Conservation (phyloP, 352 stramenopile species). For the Phytopythium oedochilum region DNA sequence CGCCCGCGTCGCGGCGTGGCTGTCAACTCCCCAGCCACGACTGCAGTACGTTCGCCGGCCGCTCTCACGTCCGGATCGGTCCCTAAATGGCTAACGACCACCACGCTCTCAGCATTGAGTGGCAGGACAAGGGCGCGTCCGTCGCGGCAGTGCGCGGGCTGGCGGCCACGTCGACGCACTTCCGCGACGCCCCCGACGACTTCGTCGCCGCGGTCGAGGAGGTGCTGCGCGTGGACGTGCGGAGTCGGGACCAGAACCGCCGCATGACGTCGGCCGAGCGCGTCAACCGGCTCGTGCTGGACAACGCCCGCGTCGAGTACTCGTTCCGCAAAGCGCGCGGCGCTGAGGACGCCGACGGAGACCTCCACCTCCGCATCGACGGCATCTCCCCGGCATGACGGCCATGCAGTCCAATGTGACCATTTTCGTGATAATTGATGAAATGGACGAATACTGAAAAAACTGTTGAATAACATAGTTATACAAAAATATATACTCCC, state of each 20-base stretch:
- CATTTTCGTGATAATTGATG: too few species aligned
- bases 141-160: slow-evolving; percentile 22
- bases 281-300: slow-evolving; percentile 44
- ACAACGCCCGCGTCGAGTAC: slow-evolving; percentile 56
- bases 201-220: slow-evolving; percentile 55
- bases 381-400: neutral
- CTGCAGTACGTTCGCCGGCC: slow-evolving; percentile 41
- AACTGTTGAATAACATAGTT: too few species aligned
- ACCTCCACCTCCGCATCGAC: slow-evolving; percentile 6
- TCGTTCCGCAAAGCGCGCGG: slow-evolving; percentile 17
- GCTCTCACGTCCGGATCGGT: too few species aligned
- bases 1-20: slow-evolving; percentile 33
- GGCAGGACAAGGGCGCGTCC: slow-evolving; percentile 22
- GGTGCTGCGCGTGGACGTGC: slow-evolving; percentile 66
- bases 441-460: too few species aligned
- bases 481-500: too few species aligned
- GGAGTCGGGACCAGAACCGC: slow-evolving; percentile 70
- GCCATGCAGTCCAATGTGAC: too few species aligned
- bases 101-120: slow-evolving; percentile 28
- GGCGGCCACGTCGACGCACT: slow-evolving; percentile 40
- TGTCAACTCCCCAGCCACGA: slow-evolving; percentile 27
- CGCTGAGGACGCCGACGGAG: slow-evolving; percentile 1
- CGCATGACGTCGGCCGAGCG: slow-evolving; percentile 28
- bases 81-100: too few species aligned
- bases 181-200: slow-evolving; percentile 14